Evolutionary conservation across 2,329 filamentous ascomycete species (phyloP).

Genomic region (Ceratocystis variospora): DNA sequence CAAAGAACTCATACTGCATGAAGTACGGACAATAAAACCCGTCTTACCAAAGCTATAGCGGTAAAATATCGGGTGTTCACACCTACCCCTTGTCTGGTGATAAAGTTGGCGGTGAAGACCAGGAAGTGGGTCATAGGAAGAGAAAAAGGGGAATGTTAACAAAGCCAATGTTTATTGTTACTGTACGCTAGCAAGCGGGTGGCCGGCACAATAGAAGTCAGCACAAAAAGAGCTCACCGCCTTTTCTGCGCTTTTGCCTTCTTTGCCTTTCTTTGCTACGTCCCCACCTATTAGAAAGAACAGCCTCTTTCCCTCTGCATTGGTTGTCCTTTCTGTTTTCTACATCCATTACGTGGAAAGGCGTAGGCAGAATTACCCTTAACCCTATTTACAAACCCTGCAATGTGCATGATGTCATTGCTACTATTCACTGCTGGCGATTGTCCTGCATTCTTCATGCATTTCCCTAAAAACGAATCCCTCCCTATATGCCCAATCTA

Average conservation of each 20-base stretch:
- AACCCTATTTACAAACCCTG: neutral
- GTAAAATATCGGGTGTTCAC: neutral
- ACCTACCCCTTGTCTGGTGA: neutral
- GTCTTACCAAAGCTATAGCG: neutral
- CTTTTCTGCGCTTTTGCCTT: neutral
- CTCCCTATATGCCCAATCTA: neutral
- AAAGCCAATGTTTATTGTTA: conserved; percentile 1
- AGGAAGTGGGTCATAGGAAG: neutral
- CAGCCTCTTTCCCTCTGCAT: neutral
- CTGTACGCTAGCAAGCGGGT: neutral
- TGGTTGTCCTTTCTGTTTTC: neutral
- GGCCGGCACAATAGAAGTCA: neutral
- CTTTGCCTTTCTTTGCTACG: neutral
- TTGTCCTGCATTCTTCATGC: neutral
- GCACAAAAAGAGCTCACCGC: neutral
- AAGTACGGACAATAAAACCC: too few species aligned
- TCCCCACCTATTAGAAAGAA: neutral
- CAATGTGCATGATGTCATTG: neutral
- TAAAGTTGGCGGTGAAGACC: neutral
- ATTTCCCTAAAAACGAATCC: neutral
- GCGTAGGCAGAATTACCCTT: neutral
- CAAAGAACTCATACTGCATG: too few species aligned
- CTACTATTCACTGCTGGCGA: neutral
- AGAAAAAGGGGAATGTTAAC: neutral
- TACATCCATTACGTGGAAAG: neutral